These are phyloP conservation scores for thale cress (Arabidopsis thaliana) DNA, from an alignment of 345 rosid genomes.

Conservation along the genomic window TAIR10.1 NC_003070.9:24402001-24402500, in stretches of 20 bases:
- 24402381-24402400: neutral
- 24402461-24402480: neutral
- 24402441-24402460: neutral
- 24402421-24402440: neutral
- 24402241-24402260: slow-evolving; percentile 48
- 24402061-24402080: slow-evolving; percentile 31
- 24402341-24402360: slow-evolving; percentile 33
- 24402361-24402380: slow-evolving; percentile 39
- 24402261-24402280: slow-evolving; percentile 62
- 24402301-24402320: slow-evolving; percentile 47
- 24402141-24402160: slow-evolving; percentile 37
- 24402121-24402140: slow-evolving; percentile 41
- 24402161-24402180: slow-evolving; percentile 38
- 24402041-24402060: slow-evolving; percentile 33
- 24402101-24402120: slow-evolving; percentile 43
- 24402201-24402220: slow-evolving; percentile 28
- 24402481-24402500: too few species aligned
- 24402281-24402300: slow-evolving; percentile 41
- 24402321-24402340: slow-evolving; percentile 13
- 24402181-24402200: slow-evolving; percentile 34
- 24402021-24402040: slow-evolving; percentile 11
- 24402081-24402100: neutral
- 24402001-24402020: neutral
- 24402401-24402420: neutral
- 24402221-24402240: slow-evolving; percentile 28